Percentiles rank a stretch among this genome's conserved stretches.
phyloP scores from a whole-genome alignment of 169 alveolate species.

The Eimeria necatrix region DNA sequence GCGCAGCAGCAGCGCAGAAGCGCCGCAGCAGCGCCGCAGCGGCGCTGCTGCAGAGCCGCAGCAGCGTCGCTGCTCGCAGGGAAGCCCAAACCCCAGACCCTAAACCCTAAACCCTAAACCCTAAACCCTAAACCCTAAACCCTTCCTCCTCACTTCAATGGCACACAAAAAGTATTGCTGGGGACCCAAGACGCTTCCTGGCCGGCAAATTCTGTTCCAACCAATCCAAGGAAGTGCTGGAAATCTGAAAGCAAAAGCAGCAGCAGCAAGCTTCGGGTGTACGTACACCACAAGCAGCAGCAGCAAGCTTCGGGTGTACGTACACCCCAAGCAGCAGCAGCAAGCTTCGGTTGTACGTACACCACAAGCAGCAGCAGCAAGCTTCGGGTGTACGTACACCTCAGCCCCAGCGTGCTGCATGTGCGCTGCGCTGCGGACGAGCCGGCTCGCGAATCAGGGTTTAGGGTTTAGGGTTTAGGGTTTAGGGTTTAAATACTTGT shows the following conservation, averaged over 20 bases:
- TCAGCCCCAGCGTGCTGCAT: neutral
- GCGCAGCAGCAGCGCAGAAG: neutral
- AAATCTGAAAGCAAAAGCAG: slow-evolving; percentile 81
- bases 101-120: no score
- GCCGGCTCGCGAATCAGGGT: neutral
- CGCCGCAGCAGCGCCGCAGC: neutral
- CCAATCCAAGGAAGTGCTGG: slow-evolving; percentile 97
- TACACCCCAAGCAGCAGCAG: neutral
- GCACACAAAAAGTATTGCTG: slow-evolving; percentile 90
- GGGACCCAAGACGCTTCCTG: slow-evolving; percentile 98
- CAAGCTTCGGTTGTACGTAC: neutral
- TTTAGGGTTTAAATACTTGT: slow-evolving; percentile 80
- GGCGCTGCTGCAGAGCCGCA: neutral
- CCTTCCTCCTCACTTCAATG: slow-evolving; percentile 74
- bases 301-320: no score
- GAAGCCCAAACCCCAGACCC: no score
- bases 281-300: no score
- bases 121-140: no score
- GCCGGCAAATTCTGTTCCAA: slow-evolving; percentile 91
- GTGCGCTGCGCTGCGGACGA: neutral
- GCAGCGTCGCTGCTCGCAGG: no score
- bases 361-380: neutral
- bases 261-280: neutral
- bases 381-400: neutral
- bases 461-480: neutral